Evolutionary conservation across 352 stramenopile species (phyloP).

Genomic region (Elongisporangium undulatum): DNA sequence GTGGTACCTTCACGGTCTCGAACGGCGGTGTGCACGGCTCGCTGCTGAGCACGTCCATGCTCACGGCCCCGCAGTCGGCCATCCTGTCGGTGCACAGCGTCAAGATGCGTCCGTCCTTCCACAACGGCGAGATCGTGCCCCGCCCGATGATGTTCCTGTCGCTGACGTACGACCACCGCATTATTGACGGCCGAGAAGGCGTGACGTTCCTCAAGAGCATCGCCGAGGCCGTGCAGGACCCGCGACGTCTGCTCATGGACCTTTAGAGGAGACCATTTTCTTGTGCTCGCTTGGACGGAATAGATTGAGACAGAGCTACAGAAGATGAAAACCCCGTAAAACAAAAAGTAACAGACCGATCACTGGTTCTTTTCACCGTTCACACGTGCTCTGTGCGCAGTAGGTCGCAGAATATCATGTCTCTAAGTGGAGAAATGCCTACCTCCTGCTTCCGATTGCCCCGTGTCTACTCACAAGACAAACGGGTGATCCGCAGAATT

Average conservation of each 20-base stretch:
- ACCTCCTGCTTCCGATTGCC: too few relatives aligned
- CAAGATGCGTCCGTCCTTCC: constrained; percentile 94
- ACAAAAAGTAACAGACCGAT: not conserved
- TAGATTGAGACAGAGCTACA: not conserved
- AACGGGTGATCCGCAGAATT: too few relatives aligned
- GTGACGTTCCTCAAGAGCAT: constrained; percentile 99
- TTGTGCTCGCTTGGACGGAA: not conserved
- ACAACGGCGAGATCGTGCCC: constrained; percentile 92
- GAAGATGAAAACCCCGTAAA: not conserved
- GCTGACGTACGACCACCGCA: constrained; percentile 99
- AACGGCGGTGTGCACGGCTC: constrained; percentile 97
- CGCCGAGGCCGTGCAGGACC: constrained; percentile 96
- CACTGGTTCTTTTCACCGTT: not conserved
- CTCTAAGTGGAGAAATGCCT: too few relatives aligned
- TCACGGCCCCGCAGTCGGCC: constrained; percentile 97
- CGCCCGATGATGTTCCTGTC: constrained; percentile 99
- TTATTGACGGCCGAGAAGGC: constrained; percentile 99
- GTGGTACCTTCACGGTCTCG: constrained; percentile 98
- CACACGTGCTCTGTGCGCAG: not conserved
- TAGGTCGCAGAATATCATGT: not conserved
- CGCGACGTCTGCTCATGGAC: constrained; percentile 88
- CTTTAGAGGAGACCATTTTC: constrained; percentile 33
- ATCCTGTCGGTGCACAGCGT: constrained; percentile 98
- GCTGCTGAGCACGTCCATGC: constrained; percentile 98
- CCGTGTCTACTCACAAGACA: too few relatives aligned